These are phyloP conservation scores for Lepidium africanum DNA, from an alignment of 345 rosid species.

Conservation along the genomic window DNA sequence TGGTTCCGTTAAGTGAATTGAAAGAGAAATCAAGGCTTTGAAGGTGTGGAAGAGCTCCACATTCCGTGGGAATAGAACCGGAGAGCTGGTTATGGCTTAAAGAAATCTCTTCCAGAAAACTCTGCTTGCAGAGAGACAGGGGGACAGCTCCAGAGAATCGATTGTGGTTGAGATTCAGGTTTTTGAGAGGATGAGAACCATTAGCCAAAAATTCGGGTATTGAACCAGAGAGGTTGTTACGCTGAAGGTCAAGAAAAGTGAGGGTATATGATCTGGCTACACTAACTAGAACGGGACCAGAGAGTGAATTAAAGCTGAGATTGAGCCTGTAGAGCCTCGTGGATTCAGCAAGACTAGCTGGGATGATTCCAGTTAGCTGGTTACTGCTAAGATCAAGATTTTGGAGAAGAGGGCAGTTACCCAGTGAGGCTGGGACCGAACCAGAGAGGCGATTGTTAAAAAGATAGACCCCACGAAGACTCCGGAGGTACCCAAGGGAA, in stretches of 20 bases:
- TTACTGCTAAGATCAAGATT: conserved; percentile 71
- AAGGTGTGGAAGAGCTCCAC: conserved; percentile 42
- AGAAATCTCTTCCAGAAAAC: conserved; percentile 43
- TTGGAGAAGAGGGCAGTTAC: conserved; percentile 59
- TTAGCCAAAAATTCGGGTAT: conserved; percentile 49
- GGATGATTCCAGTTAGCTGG: conserved; percentile 49
- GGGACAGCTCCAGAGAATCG: conserved; percentile 53
- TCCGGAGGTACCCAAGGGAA: conserved; percentile 67
- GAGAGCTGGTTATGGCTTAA: conserved; percentile 58
- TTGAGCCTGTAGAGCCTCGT: conserved; percentile 59
- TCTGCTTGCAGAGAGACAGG: conserved; percentile 40
- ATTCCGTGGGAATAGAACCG: conserved; percentile 46
- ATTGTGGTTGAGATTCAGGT: conserved; percentile 43
- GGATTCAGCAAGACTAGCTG: conserved; percentile 61
- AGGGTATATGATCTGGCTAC: conserved; percentile 48
- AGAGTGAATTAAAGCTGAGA: conserved; percentile 59
- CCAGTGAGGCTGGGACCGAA: conserved; percentile 67
- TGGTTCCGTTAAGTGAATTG: conserved; percentile 65
- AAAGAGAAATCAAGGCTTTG: conserved; percentile 60
- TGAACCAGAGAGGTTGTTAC: conserved; percentile 70
- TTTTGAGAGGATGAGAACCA: conserved; percentile 35
- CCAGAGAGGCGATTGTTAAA: conserved; percentile 90
- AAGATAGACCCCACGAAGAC: conserved; percentile 75
- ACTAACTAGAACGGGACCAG: conserved; percentile 48
- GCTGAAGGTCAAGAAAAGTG: conserved; percentile 55